phyloP scores from a whole-genome alignment of 306 rosid species.

The Myrica gale region DNA sequence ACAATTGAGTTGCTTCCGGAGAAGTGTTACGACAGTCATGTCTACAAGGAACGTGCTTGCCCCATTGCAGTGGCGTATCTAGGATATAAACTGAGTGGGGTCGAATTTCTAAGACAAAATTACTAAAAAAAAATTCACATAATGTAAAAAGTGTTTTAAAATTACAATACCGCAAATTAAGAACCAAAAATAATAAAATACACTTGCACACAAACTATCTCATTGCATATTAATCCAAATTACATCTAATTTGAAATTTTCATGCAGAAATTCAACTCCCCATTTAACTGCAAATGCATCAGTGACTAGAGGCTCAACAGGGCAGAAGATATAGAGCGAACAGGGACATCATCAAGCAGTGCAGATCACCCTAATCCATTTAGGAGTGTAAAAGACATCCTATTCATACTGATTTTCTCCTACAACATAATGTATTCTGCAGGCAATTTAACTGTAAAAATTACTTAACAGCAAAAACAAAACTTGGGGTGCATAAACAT shows the following conservation, averaged over 20 bases:
- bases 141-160: no score
- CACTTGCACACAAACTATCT: not conserved
- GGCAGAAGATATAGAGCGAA: not conserved
- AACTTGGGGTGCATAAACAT: not conserved
- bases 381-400: not conserved
- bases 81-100: no score
- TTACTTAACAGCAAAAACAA: not conserved
- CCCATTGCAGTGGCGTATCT: constrained; percentile 20
- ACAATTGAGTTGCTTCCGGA: constrained; percentile 74
- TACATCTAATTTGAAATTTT: not conserved
- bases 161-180: no score
- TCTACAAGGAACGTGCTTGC: constrained; percentile 37
- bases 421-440: not conserved
- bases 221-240: not conserved
- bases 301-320: not conserved
- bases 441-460: not conserved
- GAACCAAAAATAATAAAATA: no score
- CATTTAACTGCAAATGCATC: not conserved
- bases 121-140: no score
- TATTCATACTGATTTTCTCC: not conserved
- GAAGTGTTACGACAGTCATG: constrained; percentile 57
- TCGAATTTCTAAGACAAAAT: no score
- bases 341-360: not conserved
- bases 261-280: not conserved
- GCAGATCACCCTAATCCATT: not conserved